These are phyloP conservation scores for Neofusicoccum parvum DNA, from an alignment of 2,329 filamentous ascomycete species.

Conservation along the genomic window DNA sequence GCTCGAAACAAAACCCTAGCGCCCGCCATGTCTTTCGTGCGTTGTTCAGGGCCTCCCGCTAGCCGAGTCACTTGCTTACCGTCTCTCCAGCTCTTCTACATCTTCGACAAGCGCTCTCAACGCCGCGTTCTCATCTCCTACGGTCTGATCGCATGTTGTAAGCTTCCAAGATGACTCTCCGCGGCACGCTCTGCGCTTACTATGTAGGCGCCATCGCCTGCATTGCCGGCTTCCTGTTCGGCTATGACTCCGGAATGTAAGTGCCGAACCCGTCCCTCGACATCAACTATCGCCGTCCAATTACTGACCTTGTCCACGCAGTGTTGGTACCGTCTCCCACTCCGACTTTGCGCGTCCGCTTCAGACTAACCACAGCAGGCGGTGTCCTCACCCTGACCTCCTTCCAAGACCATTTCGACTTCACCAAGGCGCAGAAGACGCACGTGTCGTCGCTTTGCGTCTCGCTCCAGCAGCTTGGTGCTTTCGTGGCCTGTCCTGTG, in stretches of 20 bases:
- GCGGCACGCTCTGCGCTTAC: conserved; percentile 51
- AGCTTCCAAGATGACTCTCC: conserved; percentile 18
- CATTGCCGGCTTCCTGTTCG: conserved; percentile 53
- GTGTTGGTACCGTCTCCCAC: conserved; percentile 40
- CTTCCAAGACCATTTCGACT: conserved; percentile 48
- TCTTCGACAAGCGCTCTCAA: background rate
- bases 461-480: conserved; percentile 55
- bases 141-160: background rate
- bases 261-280: background rate
- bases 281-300: background rate
- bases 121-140: conserved; percentile 15
- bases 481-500: conserved; percentile 54
- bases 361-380: conserved; percentile 30
- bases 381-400: conserved; percentile 49
- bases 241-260: conserved; percentile 45
- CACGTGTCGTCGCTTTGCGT: conserved; percentile 51
- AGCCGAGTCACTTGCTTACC: background rate
- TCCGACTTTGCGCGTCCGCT: conserved; percentile 22
- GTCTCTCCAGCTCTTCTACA: background rate
- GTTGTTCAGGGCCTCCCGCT: background rate
- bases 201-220: conserved; percentile 56
- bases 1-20: background rate
- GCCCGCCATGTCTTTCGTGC: background rate
- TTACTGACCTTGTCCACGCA: conserved; percentile 27
- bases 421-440: conserved; percentile 42